Percentiles rank a stretch among this genome's conserved stretches.
Evolutionary conservation across 352 stramenopile genomes (phyloP).

Genomic region (Pythium volutum): DNA sequence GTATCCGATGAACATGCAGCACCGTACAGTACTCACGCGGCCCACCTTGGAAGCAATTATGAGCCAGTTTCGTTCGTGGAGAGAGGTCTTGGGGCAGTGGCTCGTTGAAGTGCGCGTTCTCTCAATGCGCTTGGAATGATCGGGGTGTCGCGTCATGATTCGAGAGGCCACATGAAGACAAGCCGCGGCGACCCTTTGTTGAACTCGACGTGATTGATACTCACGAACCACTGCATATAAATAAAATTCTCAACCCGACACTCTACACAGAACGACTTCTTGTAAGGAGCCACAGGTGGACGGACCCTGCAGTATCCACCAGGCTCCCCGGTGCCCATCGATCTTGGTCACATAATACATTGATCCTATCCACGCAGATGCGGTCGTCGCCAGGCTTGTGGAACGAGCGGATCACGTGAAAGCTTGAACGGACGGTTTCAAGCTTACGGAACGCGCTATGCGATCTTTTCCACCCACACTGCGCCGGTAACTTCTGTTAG

Average conservation of each 20-base stretch:
- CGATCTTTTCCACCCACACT: too few species aligned
- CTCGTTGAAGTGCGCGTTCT: slow-evolving; percentile 1
- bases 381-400: not conserved
- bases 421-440: not conserved
- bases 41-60: slow-evolving; percentile 7
- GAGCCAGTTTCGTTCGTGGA: not conserved
- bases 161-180: slow-evolving; percentile 4
- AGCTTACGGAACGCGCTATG: too few species aligned
- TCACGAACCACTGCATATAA: too few species aligned
- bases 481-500: too few species aligned
- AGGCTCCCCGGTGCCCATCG: not conserved
- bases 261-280: too few species aligned
- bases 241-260: too few species aligned
- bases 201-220: not conserved
- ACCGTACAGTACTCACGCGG: too few species aligned
- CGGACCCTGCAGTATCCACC: not conserved
- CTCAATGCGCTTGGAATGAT: slow-evolving; percentile 1
- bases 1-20: too few species aligned
- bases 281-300: not conserved
- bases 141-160: slow-evolving; percentile 3
- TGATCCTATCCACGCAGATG: slow-evolving; percentile 1
- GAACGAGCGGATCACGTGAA: not conserved
- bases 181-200: not conserved
- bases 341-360: not conserved
- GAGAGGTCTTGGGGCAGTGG: not conserved